phyloP scores from a whole-genome alignment of 768 basidiomycete species.

The Podaxis sp. region DNA sequence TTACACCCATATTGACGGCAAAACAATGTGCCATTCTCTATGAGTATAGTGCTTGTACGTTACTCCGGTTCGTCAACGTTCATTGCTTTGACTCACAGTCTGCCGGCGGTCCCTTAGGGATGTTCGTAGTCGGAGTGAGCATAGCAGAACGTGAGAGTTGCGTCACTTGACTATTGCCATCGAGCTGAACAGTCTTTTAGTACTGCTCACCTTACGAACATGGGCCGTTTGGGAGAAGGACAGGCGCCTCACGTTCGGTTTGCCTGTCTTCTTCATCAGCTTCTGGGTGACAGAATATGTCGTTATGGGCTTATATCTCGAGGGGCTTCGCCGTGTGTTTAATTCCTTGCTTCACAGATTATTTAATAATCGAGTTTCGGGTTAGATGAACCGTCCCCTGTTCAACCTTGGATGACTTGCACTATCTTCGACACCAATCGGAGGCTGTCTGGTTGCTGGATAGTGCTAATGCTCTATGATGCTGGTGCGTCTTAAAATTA shows the following conservation, averaged over 20 bases:
- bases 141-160: slow-evolving; percentile 10
- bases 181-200: not conserved
- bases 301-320: not conserved
- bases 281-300: not conserved
- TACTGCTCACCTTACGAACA: slow-evolving; percentile 15
- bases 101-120: not conserved
- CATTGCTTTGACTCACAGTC: not conserved
- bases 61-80: not conserved
- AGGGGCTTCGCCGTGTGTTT: not conserved
- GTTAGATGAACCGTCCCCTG: not conserved
- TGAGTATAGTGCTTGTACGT: slow-evolving; percentile 14
- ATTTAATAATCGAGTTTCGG: not conserved
- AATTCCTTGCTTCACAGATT: not conserved
- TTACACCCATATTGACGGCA: not conserved
- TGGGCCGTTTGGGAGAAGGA: slow-evolving; percentile 20
- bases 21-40: slow-evolving; percentile 9
- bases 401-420: not conserved
- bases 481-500: not conserved
- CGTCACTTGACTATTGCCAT: not conserved
- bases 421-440: not conserved
- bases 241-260: not conserved
- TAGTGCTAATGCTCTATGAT: slow-evolving; percentile 11
- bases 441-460: slow-evolving; percentile 6
- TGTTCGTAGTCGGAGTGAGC: slow-evolving; percentile 9
- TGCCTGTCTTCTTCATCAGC: not conserved